Evolutionary conservation across 164 flowering plant species (phyloP), one percentile per base, ranked within the genome.

Genomic region (Echeveria elegans): DNA sequence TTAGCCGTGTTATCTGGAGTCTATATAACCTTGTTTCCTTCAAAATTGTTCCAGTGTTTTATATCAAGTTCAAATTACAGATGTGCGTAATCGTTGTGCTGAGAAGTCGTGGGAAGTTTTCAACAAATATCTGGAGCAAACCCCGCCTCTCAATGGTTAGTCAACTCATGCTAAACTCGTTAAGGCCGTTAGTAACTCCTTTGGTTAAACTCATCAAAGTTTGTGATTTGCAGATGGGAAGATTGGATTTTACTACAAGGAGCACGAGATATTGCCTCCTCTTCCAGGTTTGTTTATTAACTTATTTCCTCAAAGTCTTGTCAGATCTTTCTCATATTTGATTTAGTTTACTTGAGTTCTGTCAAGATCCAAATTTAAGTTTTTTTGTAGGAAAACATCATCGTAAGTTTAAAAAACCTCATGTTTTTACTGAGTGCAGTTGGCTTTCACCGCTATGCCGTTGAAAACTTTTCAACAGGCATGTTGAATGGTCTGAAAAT

Each of bases 261-360:
- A 94, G 69, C 93, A 89, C 79, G 99, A 94, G 79, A 94, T 94
- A 69, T 83, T 89, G 71, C 99, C 99, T 70, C 97, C 99, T 0
- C 89, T 94, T 24, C 99, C 99, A 70, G 88, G 98, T 94, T 6
- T 59, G 77, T 70, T 31, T 58, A 23, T 34, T 16, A 4, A 7
- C 1, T 59, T 4, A 11, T 56, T 56, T 1, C 60, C 60, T 56
- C 23, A 56, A 56, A 56, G 15, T 18, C n/a, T 48, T 48, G 15
- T 53, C 14, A 2, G 10, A 24, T 53, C 29, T 26, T 53, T 24
- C 15, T 53, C 59, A 53, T 24, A 1, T 7, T 38, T 12, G 59
- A 53, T 23, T 53, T 53, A 11, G 59, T 23, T 53, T 26, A 19
- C 8, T 50, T 21, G 21, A 23, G 30, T 53, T 53, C 3, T 6